Evolutionary conservation across 2,329 filamentous ascomycete genomes (phyloP).

Genomic region (Sporothrix curviconia): DNA sequence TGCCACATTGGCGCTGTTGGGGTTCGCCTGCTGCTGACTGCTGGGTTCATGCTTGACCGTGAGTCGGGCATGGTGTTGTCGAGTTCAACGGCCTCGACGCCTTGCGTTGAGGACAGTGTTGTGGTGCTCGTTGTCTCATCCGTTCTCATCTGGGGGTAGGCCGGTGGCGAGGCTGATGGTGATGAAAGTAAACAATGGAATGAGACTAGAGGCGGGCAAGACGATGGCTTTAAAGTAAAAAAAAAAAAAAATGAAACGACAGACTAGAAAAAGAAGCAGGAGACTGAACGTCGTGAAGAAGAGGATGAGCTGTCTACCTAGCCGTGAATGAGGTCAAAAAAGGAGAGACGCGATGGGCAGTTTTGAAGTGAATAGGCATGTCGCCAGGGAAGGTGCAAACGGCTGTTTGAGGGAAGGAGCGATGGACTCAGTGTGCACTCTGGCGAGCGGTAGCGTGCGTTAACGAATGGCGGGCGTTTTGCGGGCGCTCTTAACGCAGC

Average conservation of each 20-base stretch:
- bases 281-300: background rate
- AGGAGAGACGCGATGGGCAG: background rate
- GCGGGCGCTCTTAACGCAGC: background rate
- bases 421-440: constrained; percentile 5
- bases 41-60: background rate
- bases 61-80: background rate
- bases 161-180: no score
- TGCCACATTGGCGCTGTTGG: background rate
- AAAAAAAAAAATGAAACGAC: background rate
- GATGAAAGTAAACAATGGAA: constrained; percentile 12
- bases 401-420: background rate
- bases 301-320: background rate
- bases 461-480: background rate
- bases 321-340: background rate
- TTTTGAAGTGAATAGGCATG: background rate
- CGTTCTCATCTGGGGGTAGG: no score
- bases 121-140: background rate
- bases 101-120: background rate
- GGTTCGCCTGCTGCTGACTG: background rate
- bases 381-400: background rate
- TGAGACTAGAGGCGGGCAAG: background rate
- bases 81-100: no score
- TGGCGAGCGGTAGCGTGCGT: background rate
- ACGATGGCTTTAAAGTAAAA: background rate
- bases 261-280: background rate